Percentiles rank a stretch among this genome's conserved stretches.
Evolutionary conservation across 2,329 filamentous ascomycete species (phyloP).

Genomic region (Ophiostoma australiae): DNA sequence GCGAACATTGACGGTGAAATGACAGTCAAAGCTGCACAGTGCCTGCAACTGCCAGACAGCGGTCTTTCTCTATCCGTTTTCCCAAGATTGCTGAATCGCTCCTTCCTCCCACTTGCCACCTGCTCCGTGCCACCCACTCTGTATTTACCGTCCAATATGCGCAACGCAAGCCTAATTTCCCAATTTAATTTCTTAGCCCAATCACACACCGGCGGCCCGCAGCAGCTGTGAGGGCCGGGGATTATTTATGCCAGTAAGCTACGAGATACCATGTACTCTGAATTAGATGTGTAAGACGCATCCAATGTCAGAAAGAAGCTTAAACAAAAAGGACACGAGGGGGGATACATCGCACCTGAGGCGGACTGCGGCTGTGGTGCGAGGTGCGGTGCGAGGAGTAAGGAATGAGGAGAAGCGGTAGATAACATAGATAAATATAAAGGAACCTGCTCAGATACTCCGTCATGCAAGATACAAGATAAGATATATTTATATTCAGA

Average conservation of each 20-base stretch:
- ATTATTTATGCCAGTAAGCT: not conserved
- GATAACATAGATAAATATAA: no score
- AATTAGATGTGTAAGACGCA: no score
- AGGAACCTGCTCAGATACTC: no score
- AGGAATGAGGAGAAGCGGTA: no score
- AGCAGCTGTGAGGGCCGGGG: not conserved
- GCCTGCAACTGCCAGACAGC: no score
- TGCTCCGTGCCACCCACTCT: not conserved
- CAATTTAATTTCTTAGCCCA: not conserved
- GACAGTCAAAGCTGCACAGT: no score
- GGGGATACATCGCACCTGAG: no score
- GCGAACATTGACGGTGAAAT: no score
- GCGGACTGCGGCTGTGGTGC: no score
- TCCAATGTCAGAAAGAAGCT: not conserved
- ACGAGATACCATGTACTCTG: not conserved
- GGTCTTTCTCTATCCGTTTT: not conserved
- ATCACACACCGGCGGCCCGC: constrained; percentile 8
- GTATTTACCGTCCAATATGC: not conserved
- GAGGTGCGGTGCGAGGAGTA: no score
- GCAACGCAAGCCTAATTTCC: constrained; percentile 9
- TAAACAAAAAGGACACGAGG: not conserved
- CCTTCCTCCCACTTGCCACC: not conserved
- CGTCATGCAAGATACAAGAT: not conserved
- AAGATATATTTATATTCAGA: not conserved
- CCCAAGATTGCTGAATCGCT: not conserved